A percentile compares a stretch with the other conserved stretches of the same genome.
These are phyloP conservation scores for Colletotrichum tamarilloi DNA, from an alignment of 2,329 filamentous ascomycete genomes.

Conservation along the genomic window DNA sequence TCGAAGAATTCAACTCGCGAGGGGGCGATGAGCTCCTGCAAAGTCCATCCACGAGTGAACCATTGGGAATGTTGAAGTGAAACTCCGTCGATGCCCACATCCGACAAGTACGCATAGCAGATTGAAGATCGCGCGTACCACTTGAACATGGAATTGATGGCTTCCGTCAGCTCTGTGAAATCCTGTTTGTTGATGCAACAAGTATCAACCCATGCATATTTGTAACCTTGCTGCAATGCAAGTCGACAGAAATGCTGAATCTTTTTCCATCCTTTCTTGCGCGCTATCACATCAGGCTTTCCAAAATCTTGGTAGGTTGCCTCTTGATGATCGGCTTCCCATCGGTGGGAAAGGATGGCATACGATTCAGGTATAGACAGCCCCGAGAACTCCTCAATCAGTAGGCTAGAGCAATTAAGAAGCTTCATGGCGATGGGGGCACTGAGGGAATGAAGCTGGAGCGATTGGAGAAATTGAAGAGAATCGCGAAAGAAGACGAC, in stretches of 20 bases:
- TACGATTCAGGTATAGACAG: not conserved
- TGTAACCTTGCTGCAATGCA: not conserved
- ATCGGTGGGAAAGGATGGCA: conserved; percentile 14
- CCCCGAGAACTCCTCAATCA: conserved; percentile 17
- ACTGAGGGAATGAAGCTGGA: not conserved
- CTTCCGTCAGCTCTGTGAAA: conserved; percentile 15
- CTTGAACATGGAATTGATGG: conserved; percentile 28
- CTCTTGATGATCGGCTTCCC: conserved; percentile 41
- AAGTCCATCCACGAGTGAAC: conserved; percentile 11
- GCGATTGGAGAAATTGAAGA: too few species aligned
- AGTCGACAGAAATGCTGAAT: not conserved
- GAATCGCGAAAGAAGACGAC: not conserved
- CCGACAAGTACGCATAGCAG: conserved; percentile 31
- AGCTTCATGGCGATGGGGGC: not conserved
- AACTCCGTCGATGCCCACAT: not conserved
- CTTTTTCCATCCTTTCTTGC: conserved; percentile 45
- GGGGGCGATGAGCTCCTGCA: conserved; percentile 18
- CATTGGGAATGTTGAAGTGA: not conserved
- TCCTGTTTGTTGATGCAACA: conserved; percentile 23
- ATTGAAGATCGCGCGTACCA: not conserved
- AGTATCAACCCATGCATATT: conserved; percentile 21
- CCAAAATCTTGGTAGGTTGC: conserved; percentile 66
- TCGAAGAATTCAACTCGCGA: not conserved
- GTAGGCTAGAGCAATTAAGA: not conserved
- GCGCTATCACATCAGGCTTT: conserved; percentile 23